A percentile compares a stretch with the other conserved stretches of the same genome.
These are phyloP conservation scores for Pseudogymnoascus sp. DNA, from an alignment of 2,329 filamentous ascomycete species.

Conservation along the genomic window DNA sequence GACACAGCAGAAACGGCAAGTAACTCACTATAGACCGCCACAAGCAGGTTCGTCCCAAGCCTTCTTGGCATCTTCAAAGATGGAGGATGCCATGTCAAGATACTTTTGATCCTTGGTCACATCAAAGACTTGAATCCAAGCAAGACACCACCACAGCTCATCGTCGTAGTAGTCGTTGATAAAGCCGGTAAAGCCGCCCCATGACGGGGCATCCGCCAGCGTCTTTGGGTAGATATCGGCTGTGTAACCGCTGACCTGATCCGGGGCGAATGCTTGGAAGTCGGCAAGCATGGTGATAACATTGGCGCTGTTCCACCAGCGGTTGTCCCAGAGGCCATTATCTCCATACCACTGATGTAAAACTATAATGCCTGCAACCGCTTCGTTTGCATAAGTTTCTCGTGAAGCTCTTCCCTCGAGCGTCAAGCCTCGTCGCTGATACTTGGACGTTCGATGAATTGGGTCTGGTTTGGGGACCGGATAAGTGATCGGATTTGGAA, in stretches of 20 bases:
- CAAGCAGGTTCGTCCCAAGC: constrained; percentile 42
- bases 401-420: constrained; percentile 12
- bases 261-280: constrained; percentile 27
- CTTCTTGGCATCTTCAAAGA: constrained; percentile 49
- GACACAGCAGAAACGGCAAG: not conserved
- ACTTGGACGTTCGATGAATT: not conserved
- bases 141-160: constrained; percentile 57
- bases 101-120: constrained; percentile 44
- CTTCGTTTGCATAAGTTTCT: constrained; percentile 20
- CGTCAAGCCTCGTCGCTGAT: not conserved
- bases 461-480: not conserved
- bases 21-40: constrained; percentile 40
- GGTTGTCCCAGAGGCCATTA: constrained; percentile 54
- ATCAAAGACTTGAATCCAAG: constrained; percentile 49
- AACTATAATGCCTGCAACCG: constrained; percentile 30
- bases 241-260: constrained; percentile 14
- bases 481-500: not conserved
- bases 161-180: constrained; percentile 51
- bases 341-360: constrained; percentile 52
- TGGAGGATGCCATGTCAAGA: constrained; percentile 42
- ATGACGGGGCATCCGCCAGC: constrained; percentile 18
- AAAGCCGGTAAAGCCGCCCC: constrained; percentile 34
- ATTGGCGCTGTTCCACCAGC: constrained; percentile 69
- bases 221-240: constrained; percentile 20
- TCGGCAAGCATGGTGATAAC: constrained; percentile 56